These are phyloP conservation scores for Claviceps maximensis DNA, from an alignment of 2,329 filamentous ascomycete genomes.

Conservation along the genomic window DNA sequence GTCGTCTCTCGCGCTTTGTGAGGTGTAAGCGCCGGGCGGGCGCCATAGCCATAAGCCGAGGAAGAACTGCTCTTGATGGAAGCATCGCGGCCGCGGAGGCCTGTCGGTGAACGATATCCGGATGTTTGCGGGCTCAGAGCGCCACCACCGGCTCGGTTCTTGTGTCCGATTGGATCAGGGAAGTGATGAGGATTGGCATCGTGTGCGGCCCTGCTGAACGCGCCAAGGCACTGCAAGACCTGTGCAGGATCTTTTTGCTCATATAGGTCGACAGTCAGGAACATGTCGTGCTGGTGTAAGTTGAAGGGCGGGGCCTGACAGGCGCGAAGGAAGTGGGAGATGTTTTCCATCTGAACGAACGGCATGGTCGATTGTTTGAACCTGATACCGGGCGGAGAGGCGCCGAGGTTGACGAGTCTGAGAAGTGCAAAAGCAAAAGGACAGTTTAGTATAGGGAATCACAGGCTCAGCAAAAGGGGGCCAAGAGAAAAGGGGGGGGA, in stretches of 20 bases:
- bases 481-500: no score
- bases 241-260: constrained; percentile 93
- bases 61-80: constrained; percentile 48
- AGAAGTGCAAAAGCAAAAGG: not conserved
- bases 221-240: constrained; percentile 80
- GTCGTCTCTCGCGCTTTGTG: constrained; percentile 39
- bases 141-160: constrained; percentile 33
- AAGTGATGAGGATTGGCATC: constrained; percentile 60
- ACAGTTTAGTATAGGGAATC: not conserved
- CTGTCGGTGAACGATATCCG: constrained; percentile 37
- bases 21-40: constrained; percentile 25
- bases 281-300: constrained; percentile 86
- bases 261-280: constrained; percentile 92
- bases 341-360: constrained; percentile 99
- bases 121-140: constrained; percentile 54
- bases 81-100: constrained; percentile 30
- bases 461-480: no score
- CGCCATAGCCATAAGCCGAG: constrained; percentile 33
- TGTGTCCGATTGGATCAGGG: constrained; percentile 62
- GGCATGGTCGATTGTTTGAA: constrained; percentile 92
- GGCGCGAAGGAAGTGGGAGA: constrained; percentile 84
- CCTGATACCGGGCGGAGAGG: constrained; percentile 65
- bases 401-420: constrained; percentile 72
- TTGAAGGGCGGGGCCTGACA: constrained; percentile 76
- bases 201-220: constrained; percentile 82